Evolutionary conservation across 768 basidiomycete genomes (phyloP).

Genomic region (Xanthoconium purpureum): DNA sequence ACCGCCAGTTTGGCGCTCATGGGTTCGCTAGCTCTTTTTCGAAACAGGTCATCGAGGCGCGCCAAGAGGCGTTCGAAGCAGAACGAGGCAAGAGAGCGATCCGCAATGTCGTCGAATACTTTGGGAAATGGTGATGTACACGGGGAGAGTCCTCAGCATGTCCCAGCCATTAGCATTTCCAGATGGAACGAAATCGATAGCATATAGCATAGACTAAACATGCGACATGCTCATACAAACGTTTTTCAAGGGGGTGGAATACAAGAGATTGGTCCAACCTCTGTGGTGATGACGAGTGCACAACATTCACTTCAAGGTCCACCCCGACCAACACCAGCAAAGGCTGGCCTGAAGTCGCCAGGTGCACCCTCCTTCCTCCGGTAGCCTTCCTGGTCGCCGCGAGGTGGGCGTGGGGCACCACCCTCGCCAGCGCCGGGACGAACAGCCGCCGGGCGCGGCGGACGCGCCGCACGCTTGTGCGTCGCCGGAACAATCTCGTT

Average conservation of each 20-base stretch:
- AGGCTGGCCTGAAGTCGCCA: conserved; percentile 86
- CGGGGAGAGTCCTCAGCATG: too few species aligned
- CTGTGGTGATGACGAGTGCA: background rate
- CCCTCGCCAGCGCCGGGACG: conserved; percentile 72
- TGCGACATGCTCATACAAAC: conserved; percentile 29
- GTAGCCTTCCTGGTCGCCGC: conserved; percentile 89
- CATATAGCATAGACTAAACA: conserved; percentile 27
- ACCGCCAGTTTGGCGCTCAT: background rate
- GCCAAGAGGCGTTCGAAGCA: conserved; percentile 27
- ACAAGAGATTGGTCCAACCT: background rate
- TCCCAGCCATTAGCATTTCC: too few species aligned
- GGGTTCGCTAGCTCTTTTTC: conserved; percentile 45
- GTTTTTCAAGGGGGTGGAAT: conserved; percentile 13
- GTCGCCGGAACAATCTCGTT: conserved; percentile 95
- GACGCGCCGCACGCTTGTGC: conserved; percentile 93
- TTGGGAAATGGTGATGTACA: conserved; percentile 32
- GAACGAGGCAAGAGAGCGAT: conserved; percentile 14
- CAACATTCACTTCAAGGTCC: conserved; percentile 59
- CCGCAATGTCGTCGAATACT: conserved; percentile 44
- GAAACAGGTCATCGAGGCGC: conserved; percentile 46
- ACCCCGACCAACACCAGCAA: conserved; percentile 86
- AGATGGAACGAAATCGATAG: background rate
- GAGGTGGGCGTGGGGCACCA: conserved; percentile 82
- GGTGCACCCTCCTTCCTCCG: conserved; percentile 84
- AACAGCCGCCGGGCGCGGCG: conserved; percentile 74